phyloP scores from a whole-genome alignment of 305 asterid species.

The Solanum hybrid region DNA sequence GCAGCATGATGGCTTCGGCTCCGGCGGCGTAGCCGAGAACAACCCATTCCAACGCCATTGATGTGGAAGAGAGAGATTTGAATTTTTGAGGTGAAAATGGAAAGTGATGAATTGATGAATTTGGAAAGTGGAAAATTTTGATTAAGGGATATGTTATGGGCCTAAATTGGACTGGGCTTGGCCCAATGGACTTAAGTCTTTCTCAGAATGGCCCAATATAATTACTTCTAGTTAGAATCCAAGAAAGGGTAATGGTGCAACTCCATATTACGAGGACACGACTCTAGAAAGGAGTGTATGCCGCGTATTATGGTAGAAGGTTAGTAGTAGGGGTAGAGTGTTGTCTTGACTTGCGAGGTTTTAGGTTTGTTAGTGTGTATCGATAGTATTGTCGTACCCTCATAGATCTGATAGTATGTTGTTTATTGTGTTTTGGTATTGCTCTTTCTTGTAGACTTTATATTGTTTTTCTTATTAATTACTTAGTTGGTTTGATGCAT shows the following conservation, averaged over 20 bases:
- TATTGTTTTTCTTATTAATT: not conserved
- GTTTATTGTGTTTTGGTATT: not conserved
- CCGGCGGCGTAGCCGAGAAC: slow-evolving; percentile 80
- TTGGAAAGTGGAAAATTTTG: not conserved
- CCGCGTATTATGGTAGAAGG: not conserved
- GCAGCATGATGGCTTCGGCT: slow-evolving; percentile 88
- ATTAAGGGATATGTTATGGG: not conserved
- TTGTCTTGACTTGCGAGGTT: not conserved
- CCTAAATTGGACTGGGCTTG: not conserved
- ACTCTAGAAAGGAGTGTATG: not conserved
- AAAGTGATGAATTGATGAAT: not conserved
- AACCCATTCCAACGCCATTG: slow-evolving; percentile 92
- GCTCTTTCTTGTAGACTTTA: no score
- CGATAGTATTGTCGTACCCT: not conserved
- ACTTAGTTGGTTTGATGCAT: not conserved
- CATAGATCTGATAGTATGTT: not conserved
- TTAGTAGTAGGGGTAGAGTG: not conserved
- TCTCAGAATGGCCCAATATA: not conserved
- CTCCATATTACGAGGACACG: not conserved
- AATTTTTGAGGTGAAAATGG: not conserved
- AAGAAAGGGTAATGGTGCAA: not conserved
- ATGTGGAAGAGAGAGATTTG: not conserved
- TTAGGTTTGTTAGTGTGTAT: not conserved
- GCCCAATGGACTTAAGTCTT: not conserved
- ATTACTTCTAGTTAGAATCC: not conserved